A percentile compares a stretch with the other conserved stretches of the same genome.
Conservation (phyloP, 2,329 filamentous ascomycete species). For the Fusarium virguliforme region DNA sequence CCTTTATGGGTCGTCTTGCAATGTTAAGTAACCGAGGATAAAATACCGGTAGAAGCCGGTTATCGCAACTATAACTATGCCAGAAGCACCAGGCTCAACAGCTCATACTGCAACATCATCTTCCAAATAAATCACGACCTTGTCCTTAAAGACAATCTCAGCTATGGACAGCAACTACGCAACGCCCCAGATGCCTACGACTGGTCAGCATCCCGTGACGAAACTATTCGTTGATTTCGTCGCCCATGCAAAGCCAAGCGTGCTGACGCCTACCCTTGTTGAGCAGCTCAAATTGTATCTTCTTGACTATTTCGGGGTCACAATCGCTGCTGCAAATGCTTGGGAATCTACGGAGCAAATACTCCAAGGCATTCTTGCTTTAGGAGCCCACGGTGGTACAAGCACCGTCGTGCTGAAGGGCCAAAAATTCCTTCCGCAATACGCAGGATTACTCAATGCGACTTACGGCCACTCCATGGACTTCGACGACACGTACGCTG, state of each 20-base stretch:
- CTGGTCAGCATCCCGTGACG: not conserved
- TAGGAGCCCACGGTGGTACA: not conserved
- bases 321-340: not conserved
- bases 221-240: not conserved
- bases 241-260: not conserved
- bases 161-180: too few relatives aligned
- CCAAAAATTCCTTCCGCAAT: slow-evolving; percentile 9
- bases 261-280: not conserved
- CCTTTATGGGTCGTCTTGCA: too few relatives aligned
- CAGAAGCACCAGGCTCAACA: too few relatives aligned
- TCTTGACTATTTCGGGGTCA: not conserved
- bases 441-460: slow-evolving; percentile 20
- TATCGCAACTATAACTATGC: too few relatives aligned
- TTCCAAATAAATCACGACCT: too few relatives aligned
- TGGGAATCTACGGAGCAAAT: not conserved
- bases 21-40: too few relatives aligned
- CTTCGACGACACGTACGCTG: slow-evolving; percentile 17
- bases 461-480: slow-evolving; percentile 20
- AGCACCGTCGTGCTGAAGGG: not conserved
- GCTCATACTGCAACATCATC: too few relatives aligned
- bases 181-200: too few relatives aligned
- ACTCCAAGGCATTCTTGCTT: not conserved
- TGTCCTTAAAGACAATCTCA: too few relatives aligned
- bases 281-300: not conserved
- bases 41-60: too few relatives aligned